Base-by-base conservation (phyloP, 129 eudicot species). In the Helianthus tuberosus region DNA sequence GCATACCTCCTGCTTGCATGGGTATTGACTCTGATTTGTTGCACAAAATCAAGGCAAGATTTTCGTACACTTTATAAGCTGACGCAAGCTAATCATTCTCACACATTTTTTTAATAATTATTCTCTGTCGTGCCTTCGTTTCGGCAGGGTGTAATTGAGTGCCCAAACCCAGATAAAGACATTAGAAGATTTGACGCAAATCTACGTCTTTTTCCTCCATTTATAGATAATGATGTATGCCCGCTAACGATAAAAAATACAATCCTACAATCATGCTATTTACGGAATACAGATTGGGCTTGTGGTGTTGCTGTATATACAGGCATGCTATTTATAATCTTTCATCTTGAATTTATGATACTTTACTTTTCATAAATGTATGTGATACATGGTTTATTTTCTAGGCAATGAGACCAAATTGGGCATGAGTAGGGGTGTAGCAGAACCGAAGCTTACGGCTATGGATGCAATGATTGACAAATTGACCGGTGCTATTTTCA, bases 391-490 rank as follows among this genome's bases (percentile, higher is more conserved):
- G 69, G 58, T 59, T 63, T 35, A 13, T 64, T 36, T 75, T 72
- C 29, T 82, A 94, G 99, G 99, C 76, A 94, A 94, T 75, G 93
- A 94, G 83, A 94, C 97, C 55, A 94, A 94, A 82, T 77, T 94
- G 85, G 99, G 99, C 29, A 94, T 94, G 99, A 83, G 97, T 81
- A 87, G 99, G 77, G 97, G 99, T 51, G 85, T 94, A 75, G 88
- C 99, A 66, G 97, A 94, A 81, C 99, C 96, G n/a, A 94, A 94
- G 89, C 93, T 94, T 75, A 94, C 99, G 39, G 99, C 99, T 46
- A 81, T 94, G 83, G 99, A 94, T 85, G 97, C 97, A n/a, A 94
- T 94, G 99, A 94, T 91, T 81, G 99, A 94, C 88, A 94, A 91
- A 86, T 81, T 94, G 86, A 94, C 99, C 60, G 97, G 96, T 61